Base-by-base conservation (phyloP, 2,329 filamentous ascomycete species). In the Cercospora sesami region DNA sequence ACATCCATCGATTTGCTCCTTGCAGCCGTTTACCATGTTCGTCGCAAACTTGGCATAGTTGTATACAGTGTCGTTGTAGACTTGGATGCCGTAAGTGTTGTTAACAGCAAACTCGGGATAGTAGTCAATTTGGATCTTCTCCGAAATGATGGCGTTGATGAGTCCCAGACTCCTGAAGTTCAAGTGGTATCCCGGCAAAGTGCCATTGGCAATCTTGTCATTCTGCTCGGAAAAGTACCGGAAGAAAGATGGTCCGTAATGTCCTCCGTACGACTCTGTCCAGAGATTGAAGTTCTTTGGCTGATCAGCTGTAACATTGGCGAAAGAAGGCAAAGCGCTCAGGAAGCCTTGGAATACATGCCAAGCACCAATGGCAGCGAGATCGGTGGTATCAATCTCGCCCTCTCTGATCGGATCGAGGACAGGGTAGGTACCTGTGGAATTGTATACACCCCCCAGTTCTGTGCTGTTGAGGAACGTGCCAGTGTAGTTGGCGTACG, bases 31-130 rank as follows among this genome's bases (percentile, higher is more conserved):
- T 18, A 69, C 68, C 80, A 85, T 80, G 67, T 78, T 78, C 64
- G 82, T 81, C n/a, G 85, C 84, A 55, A 86, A 86, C 67, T 85
- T 86, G 78, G 85, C 85, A 72, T 86, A 87, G 75, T 85, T 86
- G 78, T 80, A 86, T 1, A 85, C 84, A 0, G 79, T 75, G 71
- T 83, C 84, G 70, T 86, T 84, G 74, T 87, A 87, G 0, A 85
- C 77, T 69, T 81, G 81, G 73, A 86, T 86, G 45, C 84, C 84
- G 67, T 87, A 88, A 9, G 84, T 85, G 73, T 86, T 86, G 76
- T 86, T 81, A 21, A 70, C 39, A 14, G 85, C 83, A 73, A 82
- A 87, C 76, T 87, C 86, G 78, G 87, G 87, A 75, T 85, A 86
- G 2, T 85, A 83, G 70, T 83, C 80, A 71, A 86, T 87, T 68